Evolutionary conservation across 257 asterid genomes (phyloP), one percentile per base, ranked within the genome.

Genomic region (Nicotiana obtusifolia): DNA sequence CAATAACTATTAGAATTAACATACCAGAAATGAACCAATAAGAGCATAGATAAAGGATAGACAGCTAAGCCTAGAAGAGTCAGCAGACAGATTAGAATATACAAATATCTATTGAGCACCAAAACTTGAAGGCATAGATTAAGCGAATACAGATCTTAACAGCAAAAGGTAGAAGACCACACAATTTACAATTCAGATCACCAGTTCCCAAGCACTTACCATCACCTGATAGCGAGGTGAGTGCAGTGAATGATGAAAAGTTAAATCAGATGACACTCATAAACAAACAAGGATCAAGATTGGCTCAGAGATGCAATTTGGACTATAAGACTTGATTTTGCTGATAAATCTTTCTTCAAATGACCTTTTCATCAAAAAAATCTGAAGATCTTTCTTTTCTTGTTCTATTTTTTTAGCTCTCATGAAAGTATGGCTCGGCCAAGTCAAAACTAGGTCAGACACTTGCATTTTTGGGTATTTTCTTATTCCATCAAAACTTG

Each of bases 1-100:
- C 80, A 80, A 77, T 30, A 67, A 76, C 57, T 47, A 33, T 80
- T 81, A 81, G 80, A 28, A 83, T 28, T 53, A 20, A 80, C 47
- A 56, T 77, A 7, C 41, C 24, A 24, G 13, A 49, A 73, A 49
- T 57, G 61, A 73, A 73, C 79, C 37, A 73, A 47, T 7, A 14
- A 49, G 2, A 15, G 79, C 79, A 49, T 17, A 24, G 79, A 49
- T 15, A 24, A 20, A 73, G 61, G 49, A 49, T 19, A 24, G 62
- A 3, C 41, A 47, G 41, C 61, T 24, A 73, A 47, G 41, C 79
- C 79, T 47, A 73, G 61, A 73, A 47, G 33, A 73, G 7, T 73
- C 14, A 14, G 76, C 76, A 66, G 16, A 66, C 4, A 73, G 16
- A 73, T 73, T 2, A 22, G 61, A 47, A 73, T 49, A 47, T 73